These are phyloP conservation scores for Kuraishia ogatae DNA, from an alignment of 805 yeast species.

Conservation along the genomic window DNA sequence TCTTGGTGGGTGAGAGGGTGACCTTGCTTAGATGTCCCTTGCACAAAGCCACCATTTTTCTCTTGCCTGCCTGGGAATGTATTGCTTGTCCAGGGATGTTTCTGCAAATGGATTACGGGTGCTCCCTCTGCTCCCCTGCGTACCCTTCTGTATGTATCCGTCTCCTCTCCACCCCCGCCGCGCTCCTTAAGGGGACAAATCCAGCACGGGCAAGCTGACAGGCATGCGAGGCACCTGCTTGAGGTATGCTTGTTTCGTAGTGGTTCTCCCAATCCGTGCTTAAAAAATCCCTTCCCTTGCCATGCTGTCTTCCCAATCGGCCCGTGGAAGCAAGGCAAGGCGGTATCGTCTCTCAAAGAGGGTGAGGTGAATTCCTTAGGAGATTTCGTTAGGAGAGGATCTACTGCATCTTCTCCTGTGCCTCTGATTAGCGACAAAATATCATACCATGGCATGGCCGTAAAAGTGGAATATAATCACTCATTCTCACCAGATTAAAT, in stretches of 20 bases:
- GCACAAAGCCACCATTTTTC: background rate
- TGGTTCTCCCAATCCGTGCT: background rate
- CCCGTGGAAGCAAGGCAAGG: background rate
- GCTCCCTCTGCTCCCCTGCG: background rate
- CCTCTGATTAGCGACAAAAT: background rate
- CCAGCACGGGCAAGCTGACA: background rate
- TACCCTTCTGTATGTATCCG: background rate
- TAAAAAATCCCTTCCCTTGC: background rate
- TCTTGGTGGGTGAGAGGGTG: too few species aligned
- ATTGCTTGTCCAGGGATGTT: too few species aligned
- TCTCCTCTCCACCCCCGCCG: background rate
- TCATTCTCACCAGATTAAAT: background rate
- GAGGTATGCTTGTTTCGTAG: background rate
- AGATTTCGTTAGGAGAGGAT: background rate
- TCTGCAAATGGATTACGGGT: too few species aligned
- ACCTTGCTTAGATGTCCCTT: too few species aligned
- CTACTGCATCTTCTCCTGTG: background rate
- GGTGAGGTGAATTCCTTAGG: too few species aligned
- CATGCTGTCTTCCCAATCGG: background rate
- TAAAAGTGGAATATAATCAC: background rate
- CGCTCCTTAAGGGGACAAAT: background rate
- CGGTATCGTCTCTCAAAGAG: background rate
- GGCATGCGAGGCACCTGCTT: background rate
- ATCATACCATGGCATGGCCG: background rate
- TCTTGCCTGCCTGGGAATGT: background rate